phyloP scores from a whole-genome alignment of 306 rosid species.

The Prunus padus region DNA sequence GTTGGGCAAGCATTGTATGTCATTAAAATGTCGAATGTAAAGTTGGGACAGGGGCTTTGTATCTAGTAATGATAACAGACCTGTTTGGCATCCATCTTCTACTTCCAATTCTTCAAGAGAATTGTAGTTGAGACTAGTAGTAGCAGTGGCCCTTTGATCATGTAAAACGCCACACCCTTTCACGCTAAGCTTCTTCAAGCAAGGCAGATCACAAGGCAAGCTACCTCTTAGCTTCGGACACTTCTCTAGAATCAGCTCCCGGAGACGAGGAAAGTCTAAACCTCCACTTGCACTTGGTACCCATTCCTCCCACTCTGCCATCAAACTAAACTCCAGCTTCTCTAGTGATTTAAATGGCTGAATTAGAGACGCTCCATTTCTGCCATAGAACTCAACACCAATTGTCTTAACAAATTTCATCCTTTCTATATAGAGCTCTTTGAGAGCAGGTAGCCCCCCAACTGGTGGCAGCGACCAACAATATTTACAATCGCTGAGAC shows the following conservation, averaged over 20 bases:
- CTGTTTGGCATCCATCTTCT: background rate
- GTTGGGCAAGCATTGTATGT: background rate
- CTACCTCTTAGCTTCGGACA: too few relatives aligned
- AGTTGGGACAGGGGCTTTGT: background rate
- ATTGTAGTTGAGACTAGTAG: background rate
- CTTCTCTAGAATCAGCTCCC: rapidly evolving
- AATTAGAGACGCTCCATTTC: background rate
- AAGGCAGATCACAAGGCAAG: too few relatives aligned
- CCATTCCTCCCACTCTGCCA: too few relatives aligned
- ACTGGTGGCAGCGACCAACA: constrained; percentile 9
- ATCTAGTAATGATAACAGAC: background rate
- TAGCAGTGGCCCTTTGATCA: too few relatives aligned
- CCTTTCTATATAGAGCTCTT: background rate
- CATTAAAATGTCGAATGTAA: rapidly evolving
- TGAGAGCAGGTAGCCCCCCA: constrained; percentile 21
- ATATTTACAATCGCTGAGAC: background rate
- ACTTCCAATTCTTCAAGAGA: background rate
- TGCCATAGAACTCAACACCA: constrained; percentile 1
- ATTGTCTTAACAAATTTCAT: background rate
- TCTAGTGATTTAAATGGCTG: background rate
- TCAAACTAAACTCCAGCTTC: background rate
- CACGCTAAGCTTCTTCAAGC: too few relatives aligned
- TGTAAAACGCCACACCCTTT: too few relatives aligned
- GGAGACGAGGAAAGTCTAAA: too few relatives aligned
- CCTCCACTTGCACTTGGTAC: too few relatives aligned